Conservation (phyloP, 345 rosid species). For the Arabis hirsuta region DNA sequence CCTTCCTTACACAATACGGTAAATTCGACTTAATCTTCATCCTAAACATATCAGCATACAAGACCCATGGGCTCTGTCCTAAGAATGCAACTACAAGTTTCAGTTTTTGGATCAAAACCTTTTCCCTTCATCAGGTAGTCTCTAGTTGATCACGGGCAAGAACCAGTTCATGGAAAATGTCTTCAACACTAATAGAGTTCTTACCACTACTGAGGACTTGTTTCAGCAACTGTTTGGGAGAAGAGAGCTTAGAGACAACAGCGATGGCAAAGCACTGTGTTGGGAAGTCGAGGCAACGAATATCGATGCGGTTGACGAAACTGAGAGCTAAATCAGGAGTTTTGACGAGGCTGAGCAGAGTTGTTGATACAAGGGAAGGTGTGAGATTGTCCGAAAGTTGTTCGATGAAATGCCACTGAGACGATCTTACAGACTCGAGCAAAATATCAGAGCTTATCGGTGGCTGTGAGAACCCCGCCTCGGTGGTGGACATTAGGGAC, state of each 20-base stretch:
- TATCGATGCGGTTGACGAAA: constrained; percentile 54
- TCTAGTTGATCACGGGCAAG: constrained; percentile 52
- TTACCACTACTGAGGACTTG: constrained; percentile 34
- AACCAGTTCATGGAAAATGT: constrained; percentile 59
- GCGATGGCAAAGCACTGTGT: constrained; percentile 69
- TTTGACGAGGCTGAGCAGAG: constrained; percentile 55
- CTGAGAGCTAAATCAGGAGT: constrained; percentile 62
- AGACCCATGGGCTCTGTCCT: constrained; percentile 74
- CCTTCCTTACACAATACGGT: constrained; percentile 80
- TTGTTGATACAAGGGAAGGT: constrained; percentile 51
- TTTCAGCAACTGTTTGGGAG: constrained; percentile 64
- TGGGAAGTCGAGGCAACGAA: constrained; percentile 50
- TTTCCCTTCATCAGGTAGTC: constrained; percentile 61
- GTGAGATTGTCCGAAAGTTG: constrained; percentile 52
- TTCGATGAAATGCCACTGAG: constrained; percentile 84
- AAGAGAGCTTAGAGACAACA: constrained; percentile 56
- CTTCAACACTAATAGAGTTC: constrained; percentile 34
- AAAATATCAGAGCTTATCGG: constrained; percentile 28
- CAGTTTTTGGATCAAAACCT: constrained; percentile 65
- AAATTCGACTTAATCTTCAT: constrained; percentile 73
- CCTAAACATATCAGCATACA: constrained; percentile 92
- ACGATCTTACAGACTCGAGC: constrained; percentile 48
- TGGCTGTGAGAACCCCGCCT: constrained; percentile 18
- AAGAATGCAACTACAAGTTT: constrained; percentile 72
- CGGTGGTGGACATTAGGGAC: constrained; percentile 12